phyloP scores from a whole-genome alignment of 1,139 yeast species.

The Kluyveromyces sp. region DNA sequence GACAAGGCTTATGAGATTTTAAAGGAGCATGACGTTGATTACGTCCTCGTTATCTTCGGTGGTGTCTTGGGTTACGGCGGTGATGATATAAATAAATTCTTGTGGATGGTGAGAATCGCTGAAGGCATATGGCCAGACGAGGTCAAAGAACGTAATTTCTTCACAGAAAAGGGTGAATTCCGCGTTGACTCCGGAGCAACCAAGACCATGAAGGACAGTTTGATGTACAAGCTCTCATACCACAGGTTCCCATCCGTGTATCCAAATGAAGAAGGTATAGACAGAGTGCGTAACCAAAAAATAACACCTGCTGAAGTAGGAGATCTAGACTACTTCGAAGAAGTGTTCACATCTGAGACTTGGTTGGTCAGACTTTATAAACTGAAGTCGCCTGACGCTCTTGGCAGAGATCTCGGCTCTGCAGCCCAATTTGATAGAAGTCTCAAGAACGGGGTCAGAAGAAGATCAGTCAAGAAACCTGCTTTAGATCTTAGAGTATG shows the following conservation, averaged over 20 bases:
- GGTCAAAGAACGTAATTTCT: constrained; percentile 75
- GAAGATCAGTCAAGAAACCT: constrained; percentile 49
- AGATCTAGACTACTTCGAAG: constrained; percentile 73
- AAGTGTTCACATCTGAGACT: constrained; percentile 90
- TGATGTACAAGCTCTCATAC: constrained; percentile 94
- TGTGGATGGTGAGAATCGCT: constrained; percentile 99
- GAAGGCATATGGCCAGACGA: constrained; percentile 99
- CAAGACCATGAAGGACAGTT: constrained; percentile 73
- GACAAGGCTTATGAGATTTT: constrained; percentile 83
- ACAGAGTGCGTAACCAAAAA: constrained; percentile 82
- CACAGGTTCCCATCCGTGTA: constrained; percentile 75
- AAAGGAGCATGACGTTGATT: constrained; percentile 90
- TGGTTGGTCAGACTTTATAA: constrained; percentile 95
- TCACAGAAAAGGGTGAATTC: constrained; percentile 82
- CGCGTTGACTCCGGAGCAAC: constrained; percentile 79
- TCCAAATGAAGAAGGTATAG: constrained; percentile 58
- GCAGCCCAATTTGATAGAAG: constrained; percentile 43
- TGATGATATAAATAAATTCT: constrained; percentile 91
- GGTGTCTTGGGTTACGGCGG: constrained; percentile 93
- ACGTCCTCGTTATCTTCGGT: constrained; percentile 88
- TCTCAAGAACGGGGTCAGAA: constrained; percentile 34
- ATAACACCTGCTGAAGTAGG: constrained; percentile 54
- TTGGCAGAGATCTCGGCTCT: constrained; percentile 65
- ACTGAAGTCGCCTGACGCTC: constrained; percentile 80
- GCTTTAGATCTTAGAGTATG: constrained; percentile 36